These are phyloP conservation scores for Penicillium sp. DNA, from an alignment of 2,329 filamentous ascomycete species.

Conservation along the genomic window DNA sequence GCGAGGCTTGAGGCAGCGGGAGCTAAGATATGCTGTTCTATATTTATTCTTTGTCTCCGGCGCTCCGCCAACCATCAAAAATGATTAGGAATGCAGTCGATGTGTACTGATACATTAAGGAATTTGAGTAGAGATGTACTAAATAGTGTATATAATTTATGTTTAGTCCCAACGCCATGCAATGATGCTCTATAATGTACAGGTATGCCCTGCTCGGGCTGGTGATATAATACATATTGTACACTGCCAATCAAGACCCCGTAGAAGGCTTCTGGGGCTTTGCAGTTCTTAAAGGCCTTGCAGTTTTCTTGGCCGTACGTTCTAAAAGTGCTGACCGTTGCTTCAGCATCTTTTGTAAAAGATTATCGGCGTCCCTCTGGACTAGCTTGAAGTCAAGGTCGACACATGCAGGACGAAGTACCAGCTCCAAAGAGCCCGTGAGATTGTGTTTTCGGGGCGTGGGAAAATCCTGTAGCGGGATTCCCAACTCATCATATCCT, in stretches of 20 bases:
- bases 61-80: background rate
- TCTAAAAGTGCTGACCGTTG: background rate
- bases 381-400: conserved; percentile 23
- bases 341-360: conserved; percentile 11
- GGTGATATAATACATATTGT: conserved; percentile 1
- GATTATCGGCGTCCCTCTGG: conserved; percentile 19
- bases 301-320: background rate
- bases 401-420: conserved; percentile 16
- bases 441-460: conserved; percentile 20
- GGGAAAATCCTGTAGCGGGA: conserved; percentile 4
- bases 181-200: conserved; percentile 10
- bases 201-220: background rate
- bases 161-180: conserved; percentile 5
- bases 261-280: background rate
- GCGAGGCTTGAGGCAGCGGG: conserved; percentile 31
- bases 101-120: background rate
- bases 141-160: background rate
- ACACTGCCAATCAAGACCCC: background rate
- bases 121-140: background rate
- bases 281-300: background rate
- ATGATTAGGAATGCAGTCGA: background rate
- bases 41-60: conserved; percentile 10
- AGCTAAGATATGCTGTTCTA: conserved; percentile 20
- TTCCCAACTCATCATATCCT: conserved; percentile 44
- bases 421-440: conserved; percentile 39